phyloP scores from a whole-genome alignment of 169 alveolate species.

The Ichthyophthirius multifiliis region DNA sequence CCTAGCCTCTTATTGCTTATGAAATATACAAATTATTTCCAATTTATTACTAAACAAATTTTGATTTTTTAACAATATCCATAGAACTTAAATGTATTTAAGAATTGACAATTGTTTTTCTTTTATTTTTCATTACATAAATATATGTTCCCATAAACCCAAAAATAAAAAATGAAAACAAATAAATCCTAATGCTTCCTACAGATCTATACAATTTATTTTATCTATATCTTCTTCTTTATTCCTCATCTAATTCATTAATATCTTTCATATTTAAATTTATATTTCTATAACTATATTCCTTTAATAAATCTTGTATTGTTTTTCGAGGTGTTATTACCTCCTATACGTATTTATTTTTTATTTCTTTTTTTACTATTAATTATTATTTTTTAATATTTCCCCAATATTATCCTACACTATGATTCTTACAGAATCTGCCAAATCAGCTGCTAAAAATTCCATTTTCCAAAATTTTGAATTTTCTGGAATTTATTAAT shows the following conservation, averaged over 20 bases:
- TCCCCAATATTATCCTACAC: background rate
- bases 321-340: background rate
- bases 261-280: background rate
- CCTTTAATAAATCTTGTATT: background rate
- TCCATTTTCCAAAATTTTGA: background rate
- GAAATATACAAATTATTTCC: background rate
- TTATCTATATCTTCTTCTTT: background rate
- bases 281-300: background rate
- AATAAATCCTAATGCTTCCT: background rate
- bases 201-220: background rate
- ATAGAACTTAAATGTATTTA: background rate
- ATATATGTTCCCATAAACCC: slow-evolving; percentile 5
- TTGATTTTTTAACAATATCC: background rate
- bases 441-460: background rate
- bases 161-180: background rate
- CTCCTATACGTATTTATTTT: background rate
- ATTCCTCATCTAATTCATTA: background rate
- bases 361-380: background rate
- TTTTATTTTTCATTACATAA: background rate
- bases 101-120: background rate
- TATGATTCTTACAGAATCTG: background rate
- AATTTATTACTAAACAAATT: background rate
- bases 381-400: background rate
- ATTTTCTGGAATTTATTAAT: background rate
- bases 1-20: background rate